Base-by-base conservation (phyloP, 805 yeast species). In the Myxozyma geophila region DNA sequence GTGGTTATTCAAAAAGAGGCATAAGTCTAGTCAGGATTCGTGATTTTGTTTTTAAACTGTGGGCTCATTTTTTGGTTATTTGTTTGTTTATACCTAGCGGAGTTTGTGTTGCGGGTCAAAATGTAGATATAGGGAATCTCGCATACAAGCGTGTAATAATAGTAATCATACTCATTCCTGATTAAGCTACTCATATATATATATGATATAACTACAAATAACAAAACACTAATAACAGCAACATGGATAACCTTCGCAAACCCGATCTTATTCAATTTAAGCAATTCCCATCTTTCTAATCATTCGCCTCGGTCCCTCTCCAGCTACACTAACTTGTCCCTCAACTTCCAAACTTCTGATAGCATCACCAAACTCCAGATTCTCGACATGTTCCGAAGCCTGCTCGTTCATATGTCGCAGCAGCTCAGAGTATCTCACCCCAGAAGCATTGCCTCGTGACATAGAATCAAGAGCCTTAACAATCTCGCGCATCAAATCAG, bases 301-400 rank as follows among this genome's bases (percentile, higher is more conserved):
- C 23, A 85, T 82, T 74, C 92, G 82, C 71, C 89, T 81, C 63
- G 83, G 84, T 58, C 90, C 88, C 63, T 87, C 91, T 17, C 96
- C 96, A 43, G 84, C 78, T 48, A 89, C 85, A 8, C 82, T 80
- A 35, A 91, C 76, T 72, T 83, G 84, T 60, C 88, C 89, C 72
- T 90, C 96, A 61, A 84, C 87, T 63, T 83, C 88, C 68, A 91
- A 79, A 63, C 89, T 79, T 63, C 86, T 81, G 64, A 91, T 74
- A 1, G 85, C 87, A 51, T 87, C 92, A 49, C 85, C 81, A 60
- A 91, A 79, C 62, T 90, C 96, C 54, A 79, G 71, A 72, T 87
- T 85, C 70, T 90, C 96, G 6, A 90, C 86, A 58, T 84, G 81
- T 54, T 81, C 82, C 10, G 85, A 81, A 33, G 85, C 79, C 70